Evolutionary conservation across 495 filamentous ascomycete genomes (phyloP), one percentile per base, ranked within the genome.

Genomic region (Penicillium atrosanguineum): DNA sequence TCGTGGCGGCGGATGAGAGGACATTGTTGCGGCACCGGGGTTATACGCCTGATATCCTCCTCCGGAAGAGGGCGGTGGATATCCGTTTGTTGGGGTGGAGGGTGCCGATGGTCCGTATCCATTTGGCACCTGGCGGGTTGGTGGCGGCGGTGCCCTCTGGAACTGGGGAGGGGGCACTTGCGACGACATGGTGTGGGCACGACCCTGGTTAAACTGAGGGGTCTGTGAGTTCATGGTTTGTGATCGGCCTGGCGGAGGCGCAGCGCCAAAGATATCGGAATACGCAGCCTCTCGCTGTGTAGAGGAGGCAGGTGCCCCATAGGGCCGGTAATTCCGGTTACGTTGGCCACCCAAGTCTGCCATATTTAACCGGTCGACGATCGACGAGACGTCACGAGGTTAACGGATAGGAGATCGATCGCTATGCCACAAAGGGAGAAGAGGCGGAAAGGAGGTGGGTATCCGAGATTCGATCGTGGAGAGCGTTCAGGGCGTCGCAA

Each of bases 211-310:
- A 48, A 81, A 76, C 50, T 80, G 79, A 55, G 73, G 67, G 26
- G 84, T 73, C 53, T 89, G 81, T 19, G 87, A 88, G 49, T 81
- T 89, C 88, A 91, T 91, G 6, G 88, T 91, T 53, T 91, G 90
- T 42, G 91, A 91, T 57, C 90, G 85, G 47, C 94, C 93, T 42
- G 89, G 89, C 36, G 88, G 90, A 44, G 89, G 90, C 45, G 88
- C 83, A 63, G 85, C 84, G 56, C 94, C 94, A 64, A 99, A 99
- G 61, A 99, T 99, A 73, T 91, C 90, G 50, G 88, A 89, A 71
- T 95, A 98, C 31, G 92, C 94, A 62, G 89, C 91, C 81, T 98
- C 93, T 73, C 94, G 85, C 71, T 95, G 89, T 62, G 81, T 79
- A 65, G 83, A 81, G 45, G 87, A 83, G 31, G 87, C 72, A 65